Conservation (phyloP, 202 grass and related monocot species). For the Schoenoplectus tabernaemontani region DNA sequence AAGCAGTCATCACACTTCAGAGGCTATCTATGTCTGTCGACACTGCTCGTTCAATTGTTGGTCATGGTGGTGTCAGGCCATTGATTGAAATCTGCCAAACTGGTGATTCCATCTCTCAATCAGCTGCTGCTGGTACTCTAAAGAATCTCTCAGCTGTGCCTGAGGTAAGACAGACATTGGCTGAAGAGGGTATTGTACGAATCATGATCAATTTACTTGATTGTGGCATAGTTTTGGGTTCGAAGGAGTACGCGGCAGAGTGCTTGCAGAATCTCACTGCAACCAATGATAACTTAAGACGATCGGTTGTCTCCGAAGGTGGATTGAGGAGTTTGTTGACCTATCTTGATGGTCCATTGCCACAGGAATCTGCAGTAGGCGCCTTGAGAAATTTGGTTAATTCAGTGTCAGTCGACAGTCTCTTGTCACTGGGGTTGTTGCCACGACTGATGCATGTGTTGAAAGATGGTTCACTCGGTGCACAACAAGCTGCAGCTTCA, state of each 20-base stretch:
- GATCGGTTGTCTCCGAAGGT: constrained; percentile 58
- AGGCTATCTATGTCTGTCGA: constrained; percentile 68
- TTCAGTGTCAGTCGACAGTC: constrained; percentile 40
- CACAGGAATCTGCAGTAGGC: constrained; percentile 58
- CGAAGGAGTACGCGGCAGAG: constrained; percentile 88
- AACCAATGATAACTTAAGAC: constrained; percentile 55
- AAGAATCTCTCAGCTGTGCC: constrained; percentile 82
- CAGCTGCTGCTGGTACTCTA: constrained; percentile 48
- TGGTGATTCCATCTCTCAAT: constrained; percentile 70
- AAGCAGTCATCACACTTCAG: constrained; percentile 86
- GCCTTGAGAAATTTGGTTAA: constrained; percentile 70
- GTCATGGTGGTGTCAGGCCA: constrained; percentile 64
- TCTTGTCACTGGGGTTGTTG: constrained; percentile 66
- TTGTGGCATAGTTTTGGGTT: constrained; percentile 51
- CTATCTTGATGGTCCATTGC: constrained; percentile 68
- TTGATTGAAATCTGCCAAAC: constrained; percentile 74
- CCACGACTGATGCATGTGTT: constrained; percentile 66
- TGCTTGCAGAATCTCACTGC: constrained; percentile 80
- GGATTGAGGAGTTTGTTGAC: constrained; percentile 60
- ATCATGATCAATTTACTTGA: constrained; percentile 81
- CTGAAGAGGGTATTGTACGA: constrained; percentile 72
- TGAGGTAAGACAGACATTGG: constrained; percentile 59
- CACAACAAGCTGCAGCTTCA: constrained; percentile 53
- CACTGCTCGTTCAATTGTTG: constrained; percentile 59
- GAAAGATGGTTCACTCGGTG: constrained; percentile 64